A percentile compares a stretch with the other conserved stretches of the same genome.
phyloP scores from a whole-genome alignment of 768 basidiomycete genomes.

The Gautieria morchelliformis region DNA sequence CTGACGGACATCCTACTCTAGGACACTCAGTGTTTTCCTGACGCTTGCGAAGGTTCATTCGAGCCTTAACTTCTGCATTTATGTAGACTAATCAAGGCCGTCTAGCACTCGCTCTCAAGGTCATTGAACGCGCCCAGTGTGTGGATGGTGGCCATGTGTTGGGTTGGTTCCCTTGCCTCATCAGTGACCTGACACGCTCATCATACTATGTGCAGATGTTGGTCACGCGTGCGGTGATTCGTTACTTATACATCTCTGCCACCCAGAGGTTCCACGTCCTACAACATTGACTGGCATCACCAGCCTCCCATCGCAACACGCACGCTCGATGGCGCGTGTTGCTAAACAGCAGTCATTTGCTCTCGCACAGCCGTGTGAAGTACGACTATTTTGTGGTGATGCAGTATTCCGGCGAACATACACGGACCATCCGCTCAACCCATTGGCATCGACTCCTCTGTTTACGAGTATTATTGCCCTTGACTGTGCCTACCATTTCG shows the following conservation, averaged over 20 bases:
- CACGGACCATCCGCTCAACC: conserved; percentile 35
- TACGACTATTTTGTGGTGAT: conserved; percentile 38
- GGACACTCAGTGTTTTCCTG: conserved; percentile 42
- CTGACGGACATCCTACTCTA: conserved; percentile 14
- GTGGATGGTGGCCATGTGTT: conserved; percentile 38
- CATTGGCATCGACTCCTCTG: conserved; percentile 15
- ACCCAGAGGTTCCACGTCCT: conserved; percentile 37
- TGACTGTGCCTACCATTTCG: conserved; percentile 65
- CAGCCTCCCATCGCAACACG: conserved; percentile 37
- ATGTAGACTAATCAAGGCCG: not conserved
- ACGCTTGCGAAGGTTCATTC: conserved; percentile 47
- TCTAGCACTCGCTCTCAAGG: conserved; percentile 41
- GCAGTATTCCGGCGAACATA: conserved; percentile 32
- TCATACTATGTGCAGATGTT: conserved; percentile 40
- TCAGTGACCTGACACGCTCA: not conserved
- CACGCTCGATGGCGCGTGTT: conserved; percentile 36
- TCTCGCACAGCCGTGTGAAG: conserved; percentile 17
- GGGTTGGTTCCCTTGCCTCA: conserved; percentile 28
- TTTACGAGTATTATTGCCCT: conserved; percentile 50
- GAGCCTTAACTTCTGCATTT: not conserved
- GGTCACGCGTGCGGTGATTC: conserved; percentile 66
- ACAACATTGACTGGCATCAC: conserved; percentile 48
- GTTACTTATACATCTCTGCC: conserved; percentile 41
- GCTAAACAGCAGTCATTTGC: conserved; percentile 5
- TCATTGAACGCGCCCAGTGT: conserved; percentile 34